Evolutionary conservation across 208 protist species (phyloP).

Genomic region (Leishmania tropica): DNA sequence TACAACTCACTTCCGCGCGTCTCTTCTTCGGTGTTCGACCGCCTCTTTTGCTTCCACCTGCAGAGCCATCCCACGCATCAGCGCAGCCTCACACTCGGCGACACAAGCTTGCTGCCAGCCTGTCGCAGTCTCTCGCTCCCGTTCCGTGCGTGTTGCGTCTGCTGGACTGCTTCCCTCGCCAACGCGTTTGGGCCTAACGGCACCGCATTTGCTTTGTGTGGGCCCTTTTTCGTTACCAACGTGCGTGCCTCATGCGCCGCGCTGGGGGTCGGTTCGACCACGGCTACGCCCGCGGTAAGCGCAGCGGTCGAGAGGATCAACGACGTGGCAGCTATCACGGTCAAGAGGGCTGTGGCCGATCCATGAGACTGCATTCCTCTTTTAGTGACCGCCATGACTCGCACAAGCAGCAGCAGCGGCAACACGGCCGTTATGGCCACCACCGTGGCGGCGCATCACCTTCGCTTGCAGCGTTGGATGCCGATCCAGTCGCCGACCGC

Average conservation of each 20-base stretch:
- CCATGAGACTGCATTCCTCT: slow-evolving; percentile 6
- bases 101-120: not conserved
- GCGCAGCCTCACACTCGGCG: not conserved
- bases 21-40: not conserved
- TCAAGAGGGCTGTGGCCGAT: slow-evolving; percentile 17
- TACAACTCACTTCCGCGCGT: too few species aligned
- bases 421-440: not conserved
- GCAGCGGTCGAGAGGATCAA: slow-evolving; percentile 11
- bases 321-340: not conserved
- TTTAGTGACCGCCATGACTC: not conserved
- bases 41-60: too few species aligned
- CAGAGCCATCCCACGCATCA: too few species aligned
- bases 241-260: not conserved
- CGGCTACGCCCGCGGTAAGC: slow-evolving; percentile 14
- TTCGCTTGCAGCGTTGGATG: slow-evolving; percentile 3
- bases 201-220: not conserved
- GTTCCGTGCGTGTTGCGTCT: not conserved
- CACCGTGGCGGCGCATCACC: not conserved
- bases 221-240: not conserved
- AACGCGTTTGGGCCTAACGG: not conserved
- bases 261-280: not conserved
- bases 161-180: not conserved
- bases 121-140: not conserved
- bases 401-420: not conserved
- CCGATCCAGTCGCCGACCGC: slow-evolving; percentile 35